Base-by-base conservation (phyloP, 2,329 filamentous ascomycete species). In the Paecilomyces sp. region DNA sequence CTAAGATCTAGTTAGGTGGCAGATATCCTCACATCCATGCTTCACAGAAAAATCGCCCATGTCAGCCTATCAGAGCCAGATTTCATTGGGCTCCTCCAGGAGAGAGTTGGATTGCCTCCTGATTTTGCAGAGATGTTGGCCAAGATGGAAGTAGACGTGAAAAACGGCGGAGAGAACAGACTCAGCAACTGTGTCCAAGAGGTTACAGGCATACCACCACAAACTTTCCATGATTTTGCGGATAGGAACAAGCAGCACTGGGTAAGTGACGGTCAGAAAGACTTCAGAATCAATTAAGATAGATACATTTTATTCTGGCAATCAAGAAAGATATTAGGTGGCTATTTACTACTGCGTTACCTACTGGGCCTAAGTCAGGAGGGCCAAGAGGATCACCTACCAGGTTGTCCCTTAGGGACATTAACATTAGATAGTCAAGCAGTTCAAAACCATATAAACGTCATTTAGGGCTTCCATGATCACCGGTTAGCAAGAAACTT, bases 31-130 rank as follows among this genome's bases (percentile, higher is more conserved):
- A 68, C 65, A 18, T 64, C 71, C 0, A 65, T 73, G 0, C 63
- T 75, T 11, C 69, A 68, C 4, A 68, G 72, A 54, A 65, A 67
- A 54, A 70, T 78, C 41, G 64, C 68, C 4, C 73, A 78, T 62
- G 68, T 71, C 55, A 70, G 74, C 24, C 62, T 78, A 13, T 68
- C 66, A 18, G 62, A 62, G 15, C 61, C 61, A 1, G 71, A 73
- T 53, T 63, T 36, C 18, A 51, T 24, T 22, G 3, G 51, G 15
- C 13, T 25, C 9, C 7, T 61, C 41, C 25, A 28, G 25, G 25
- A 57, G 28, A 24, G 18, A 6, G 60, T 64, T 30, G 75, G 75
- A 8, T 52, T 77, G 59, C 66, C 74, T 3, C 62, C 63, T 30
- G 64, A 70, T 3, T 75, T 72, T 57, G 71, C 74, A 0, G 61